Evolutionary conservation across 2,329 filamentous ascomycete species (phyloP).

Genomic region (Dryadomyces sulphureus): DNA sequence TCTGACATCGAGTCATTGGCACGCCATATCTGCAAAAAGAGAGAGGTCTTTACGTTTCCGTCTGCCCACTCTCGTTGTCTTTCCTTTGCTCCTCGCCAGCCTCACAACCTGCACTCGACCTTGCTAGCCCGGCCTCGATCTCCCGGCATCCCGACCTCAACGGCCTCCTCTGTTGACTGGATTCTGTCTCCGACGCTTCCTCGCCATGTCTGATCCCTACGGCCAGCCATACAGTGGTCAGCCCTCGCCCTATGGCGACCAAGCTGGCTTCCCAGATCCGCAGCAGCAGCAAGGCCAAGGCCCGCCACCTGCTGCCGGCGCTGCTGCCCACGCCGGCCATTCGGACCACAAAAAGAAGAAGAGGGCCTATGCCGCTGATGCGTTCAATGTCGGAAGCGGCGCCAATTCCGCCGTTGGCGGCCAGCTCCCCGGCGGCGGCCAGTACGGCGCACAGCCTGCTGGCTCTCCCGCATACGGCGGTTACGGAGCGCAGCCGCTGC

Average conservation of each 20-base stretch:
- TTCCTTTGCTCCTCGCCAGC: background rate
- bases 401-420: conserved; percentile 56
- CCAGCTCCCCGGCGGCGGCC: conserved; percentile 22
- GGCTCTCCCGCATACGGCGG: conserved; percentile 38
- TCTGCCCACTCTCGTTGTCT: background rate
- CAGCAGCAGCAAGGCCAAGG: conserved; percentile 22
- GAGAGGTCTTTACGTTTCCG: background rate
- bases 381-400: conserved; percentile 82
- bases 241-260: conserved; percentile 26
- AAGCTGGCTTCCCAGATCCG: conserved; percentile 23
- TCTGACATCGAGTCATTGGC: background rate
- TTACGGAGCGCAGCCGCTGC: conserved; percentile 37
- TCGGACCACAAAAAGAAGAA: conserved; percentile 65
- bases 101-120: background rate
- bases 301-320: conserved; percentile 16
- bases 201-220: conserved; percentile 40
- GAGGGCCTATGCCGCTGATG: conserved; percentile 84
- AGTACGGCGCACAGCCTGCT: conserved; percentile 29
- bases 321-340: conserved; percentile 12
- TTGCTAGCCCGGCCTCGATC: background rate
- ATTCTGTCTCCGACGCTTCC: background rate
- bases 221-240: conserved; percentile 17
- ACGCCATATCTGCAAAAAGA: background rate
- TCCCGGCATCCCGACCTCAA: background rate
- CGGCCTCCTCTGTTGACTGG: background rate